Evolutionary conservation across 371 early-diverging fungal genomes (phyloP).

Genomic region (Dichotomocladium elegans): DNA sequence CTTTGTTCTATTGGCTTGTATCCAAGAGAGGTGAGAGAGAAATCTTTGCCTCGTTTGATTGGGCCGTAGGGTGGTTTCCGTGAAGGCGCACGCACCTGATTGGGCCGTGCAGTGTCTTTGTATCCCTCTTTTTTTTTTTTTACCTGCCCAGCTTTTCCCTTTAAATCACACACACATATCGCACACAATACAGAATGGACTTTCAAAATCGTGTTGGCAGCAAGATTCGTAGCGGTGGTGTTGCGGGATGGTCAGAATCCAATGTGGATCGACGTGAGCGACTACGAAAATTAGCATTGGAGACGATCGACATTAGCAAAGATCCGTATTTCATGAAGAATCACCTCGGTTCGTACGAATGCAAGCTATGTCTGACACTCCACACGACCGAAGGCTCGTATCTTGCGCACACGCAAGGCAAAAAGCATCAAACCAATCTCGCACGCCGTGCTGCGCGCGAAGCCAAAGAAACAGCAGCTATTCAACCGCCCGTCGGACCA

Average conservation of each 20-base stretch:
- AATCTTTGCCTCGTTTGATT: too few relatives aligned
- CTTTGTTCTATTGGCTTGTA: too few relatives aligned
- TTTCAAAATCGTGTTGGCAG: constrained; percentile 87
- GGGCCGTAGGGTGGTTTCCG: too few relatives aligned
- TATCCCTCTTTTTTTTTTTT: too few relatives aligned
- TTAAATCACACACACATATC: background rate
- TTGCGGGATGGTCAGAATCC: constrained; percentile 78
- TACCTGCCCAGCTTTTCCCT: background rate
- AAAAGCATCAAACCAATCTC: constrained; percentile 96
- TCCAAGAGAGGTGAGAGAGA: too few relatives aligned
- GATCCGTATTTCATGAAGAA: constrained; percentile 98
- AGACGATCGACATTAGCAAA: constrained; percentile 95
- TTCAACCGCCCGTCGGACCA: constrained; percentile 51
- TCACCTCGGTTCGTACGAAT: constrained; percentile 96
- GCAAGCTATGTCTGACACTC: constrained; percentile 92
- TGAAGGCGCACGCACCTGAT: too few relatives aligned
- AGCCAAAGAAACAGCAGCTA: constrained; percentile 64
- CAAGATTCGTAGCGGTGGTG: constrained; percentile 90
- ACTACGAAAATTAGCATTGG: constrained; percentile 92
- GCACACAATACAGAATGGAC: constrained; percentile 34
- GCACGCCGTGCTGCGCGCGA: constrained; percentile 92
- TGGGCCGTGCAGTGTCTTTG: too few relatives aligned
- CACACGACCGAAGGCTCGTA: constrained; percentile 97
- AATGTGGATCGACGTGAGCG: constrained; percentile 95
- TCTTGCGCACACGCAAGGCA: constrained; percentile 97